phyloP scores from a whole-genome alignment of 208 protist genomes.

The Trypanosoma boissoni region DNA sequence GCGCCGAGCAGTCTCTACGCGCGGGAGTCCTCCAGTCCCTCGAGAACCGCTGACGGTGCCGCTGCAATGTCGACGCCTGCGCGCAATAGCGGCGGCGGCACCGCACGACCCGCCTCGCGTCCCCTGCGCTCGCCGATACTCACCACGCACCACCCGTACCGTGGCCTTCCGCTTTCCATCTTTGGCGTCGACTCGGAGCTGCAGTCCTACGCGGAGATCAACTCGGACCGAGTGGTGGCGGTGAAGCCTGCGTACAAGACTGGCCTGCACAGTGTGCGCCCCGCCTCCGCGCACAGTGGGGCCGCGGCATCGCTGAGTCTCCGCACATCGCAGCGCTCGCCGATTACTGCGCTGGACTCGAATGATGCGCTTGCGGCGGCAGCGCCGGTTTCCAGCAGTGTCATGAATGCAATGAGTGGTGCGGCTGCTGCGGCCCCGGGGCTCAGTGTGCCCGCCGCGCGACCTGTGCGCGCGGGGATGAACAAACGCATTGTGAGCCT shows the following conservation, averaged over 20 bases:
- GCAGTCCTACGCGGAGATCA: conserved; percentile 16
- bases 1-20: too few species aligned
- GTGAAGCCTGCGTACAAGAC: conserved; percentile 24
- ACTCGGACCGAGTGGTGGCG: conserved; percentile 17
- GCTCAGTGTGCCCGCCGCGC: too few species aligned
- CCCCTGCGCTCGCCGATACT: conserved; percentile 11
- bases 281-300: neutral
- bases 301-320: neutral
- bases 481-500: conserved; percentile 15
- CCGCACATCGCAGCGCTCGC: conserved; percentile 24
- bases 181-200: conserved; percentile 29
- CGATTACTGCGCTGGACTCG: conserved; percentile 18
- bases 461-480: neutral
- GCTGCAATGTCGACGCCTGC: conserved; percentile 6
- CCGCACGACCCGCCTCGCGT: conserved; percentile 2
- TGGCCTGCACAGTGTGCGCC: neutral
- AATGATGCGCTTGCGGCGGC: conserved; percentile 3
- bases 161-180: conserved; percentile 15
- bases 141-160: conserved; percentile 25
- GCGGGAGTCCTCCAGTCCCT: too few species aligned
- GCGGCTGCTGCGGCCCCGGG: neutral
- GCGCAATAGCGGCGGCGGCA: neutral
- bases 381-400: neutral
- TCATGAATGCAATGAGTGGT: neutral
- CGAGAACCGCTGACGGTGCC: too few species aligned